Evolutionary conservation across 148 eudicot species (phyloP).

Genomic region (Arbutus unedo): DNA sequence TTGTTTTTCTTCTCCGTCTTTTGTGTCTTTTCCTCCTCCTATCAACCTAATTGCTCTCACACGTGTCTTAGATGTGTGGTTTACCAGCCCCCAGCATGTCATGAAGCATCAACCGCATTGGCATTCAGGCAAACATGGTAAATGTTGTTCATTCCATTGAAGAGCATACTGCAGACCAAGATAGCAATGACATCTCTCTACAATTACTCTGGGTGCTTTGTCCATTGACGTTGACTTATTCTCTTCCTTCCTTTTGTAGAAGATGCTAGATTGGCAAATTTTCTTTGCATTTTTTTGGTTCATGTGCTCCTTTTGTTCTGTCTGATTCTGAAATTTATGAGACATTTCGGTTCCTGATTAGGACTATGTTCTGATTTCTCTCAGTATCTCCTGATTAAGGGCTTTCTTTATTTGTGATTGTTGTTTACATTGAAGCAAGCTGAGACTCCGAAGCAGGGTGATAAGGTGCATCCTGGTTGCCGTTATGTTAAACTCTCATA

Average conservation of each 20-base stretch:
- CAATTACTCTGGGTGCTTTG: too few species aligned
- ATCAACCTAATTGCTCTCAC: not conserved
- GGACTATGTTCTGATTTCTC: not conserved
- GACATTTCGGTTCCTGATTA: not conserved
- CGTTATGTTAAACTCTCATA: not conserved
- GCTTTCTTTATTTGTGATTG: not conserved
- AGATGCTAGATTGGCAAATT: not conserved
- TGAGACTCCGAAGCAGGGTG: not conserved
- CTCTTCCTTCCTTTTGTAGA: not conserved
- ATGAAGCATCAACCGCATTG: not conserved
- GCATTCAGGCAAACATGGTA: not conserved
- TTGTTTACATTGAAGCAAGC: not conserved
- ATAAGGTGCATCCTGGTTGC: not conserved
- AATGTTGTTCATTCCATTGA: not conserved
- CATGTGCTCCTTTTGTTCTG: not conserved
- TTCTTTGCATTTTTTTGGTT: not conserved
- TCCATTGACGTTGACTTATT: not conserved
- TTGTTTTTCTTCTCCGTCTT: not conserved
- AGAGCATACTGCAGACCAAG: not conserved
- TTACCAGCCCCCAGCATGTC: not conserved
- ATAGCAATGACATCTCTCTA: too few species aligned
- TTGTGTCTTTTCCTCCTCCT: not conserved
- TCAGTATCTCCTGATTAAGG: not conserved
- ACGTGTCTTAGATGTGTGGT: not conserved
- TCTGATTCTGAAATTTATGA: not conserved